Conservation (phyloP, 345 rosid species). For the Gynandropsis gynandra region DNA sequence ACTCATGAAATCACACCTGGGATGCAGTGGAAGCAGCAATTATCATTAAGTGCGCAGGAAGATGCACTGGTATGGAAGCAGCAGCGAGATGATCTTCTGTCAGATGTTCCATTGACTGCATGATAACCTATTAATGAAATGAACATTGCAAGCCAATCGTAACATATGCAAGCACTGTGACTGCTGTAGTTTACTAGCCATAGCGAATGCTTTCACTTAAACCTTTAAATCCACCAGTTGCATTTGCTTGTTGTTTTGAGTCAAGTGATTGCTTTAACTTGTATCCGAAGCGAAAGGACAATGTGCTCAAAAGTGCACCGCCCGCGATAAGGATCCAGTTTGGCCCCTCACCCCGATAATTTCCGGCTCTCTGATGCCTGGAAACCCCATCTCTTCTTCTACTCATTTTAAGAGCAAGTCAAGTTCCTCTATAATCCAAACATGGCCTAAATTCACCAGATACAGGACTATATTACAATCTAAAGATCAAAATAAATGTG, state of each 20-base stretch:
- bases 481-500: too few species aligned
- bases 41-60: slow-evolving; percentile 14
- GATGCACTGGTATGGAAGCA: slow-evolving; percentile 21
- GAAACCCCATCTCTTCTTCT: slow-evolving; percentile 38
- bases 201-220: background rate
- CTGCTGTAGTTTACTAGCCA: background rate
- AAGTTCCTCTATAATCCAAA: slow-evolving; percentile 38
- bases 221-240: slow-evolving; percentile 39
- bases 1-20: slow-evolving; percentile 23
- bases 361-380: slow-evolving; percentile 44
- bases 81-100: slow-evolving; percentile 26
- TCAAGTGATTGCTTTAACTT: slow-evolving; percentile 72
- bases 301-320: slow-evolving; percentile 86
- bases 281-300: slow-evolving; percentile 85
- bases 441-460: slow-evolving; percentile 38
- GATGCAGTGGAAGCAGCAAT: slow-evolving; percentile 22
- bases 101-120: slow-evolving; percentile 28
- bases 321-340: slow-evolving; percentile 93
- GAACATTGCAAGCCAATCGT: background rate
- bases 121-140: slow-evolving; percentile 20
- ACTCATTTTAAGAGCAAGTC: slow-evolving; percentile 49
- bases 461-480: slow-evolving; percentile 13
- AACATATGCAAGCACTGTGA: background rate
- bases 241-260: slow-evolving; percentile 42
- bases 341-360: slow-evolving; percentile 52